Conservation (phyloP, 768 basidiomycete genomes). For the Boletus barrowsii region DNA sequence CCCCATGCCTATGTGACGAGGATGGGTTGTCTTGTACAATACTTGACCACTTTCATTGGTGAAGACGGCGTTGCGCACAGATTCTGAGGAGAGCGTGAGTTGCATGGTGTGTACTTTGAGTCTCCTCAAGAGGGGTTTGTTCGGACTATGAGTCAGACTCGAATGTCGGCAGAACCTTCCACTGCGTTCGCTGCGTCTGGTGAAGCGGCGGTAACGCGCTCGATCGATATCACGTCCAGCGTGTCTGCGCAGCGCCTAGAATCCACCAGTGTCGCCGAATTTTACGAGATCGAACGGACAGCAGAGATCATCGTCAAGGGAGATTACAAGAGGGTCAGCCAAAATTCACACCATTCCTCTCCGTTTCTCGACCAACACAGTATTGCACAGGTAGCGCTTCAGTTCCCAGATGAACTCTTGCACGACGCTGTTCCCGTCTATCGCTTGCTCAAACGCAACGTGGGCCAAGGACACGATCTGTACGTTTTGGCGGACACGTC, state of each 20-base stretch:
- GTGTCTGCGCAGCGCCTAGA: constrained; percentile 30
- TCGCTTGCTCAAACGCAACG: constrained; percentile 52
- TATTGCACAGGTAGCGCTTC: constrained; percentile 68
- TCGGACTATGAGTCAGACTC: too few relatives aligned
- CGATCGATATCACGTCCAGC: constrained; percentile 46
- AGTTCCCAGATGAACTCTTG: constrained; percentile 94
- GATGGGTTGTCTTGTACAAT: constrained; percentile 29
- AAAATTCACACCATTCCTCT: neutral
- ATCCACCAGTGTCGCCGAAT: constrained; percentile 50
- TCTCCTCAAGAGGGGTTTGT: neutral
- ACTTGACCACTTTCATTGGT: constrained; percentile 26
- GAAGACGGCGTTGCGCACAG: constrained; percentile 24
- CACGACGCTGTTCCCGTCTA: constrained; percentile 85
- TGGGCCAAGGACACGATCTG: constrained; percentile 51
- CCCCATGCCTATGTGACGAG: neutral
- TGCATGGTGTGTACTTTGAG: constrained; percentile 10
- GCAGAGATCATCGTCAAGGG: constrained; percentile 55
- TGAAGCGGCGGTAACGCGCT: constrained; percentile 60
- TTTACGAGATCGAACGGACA: constrained; percentile 75
- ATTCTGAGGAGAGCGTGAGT: constrained; percentile 21
- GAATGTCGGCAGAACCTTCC: constrained; percentile 12
- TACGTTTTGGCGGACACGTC: constrained; percentile 98
- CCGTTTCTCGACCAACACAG: neutral
- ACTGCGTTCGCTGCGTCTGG: constrained; percentile 52
- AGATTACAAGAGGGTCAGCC: constrained; percentile 66